Base-by-base conservation (phyloP, 768 basidiomycete species). In the Mycena leptocephala region DNA sequence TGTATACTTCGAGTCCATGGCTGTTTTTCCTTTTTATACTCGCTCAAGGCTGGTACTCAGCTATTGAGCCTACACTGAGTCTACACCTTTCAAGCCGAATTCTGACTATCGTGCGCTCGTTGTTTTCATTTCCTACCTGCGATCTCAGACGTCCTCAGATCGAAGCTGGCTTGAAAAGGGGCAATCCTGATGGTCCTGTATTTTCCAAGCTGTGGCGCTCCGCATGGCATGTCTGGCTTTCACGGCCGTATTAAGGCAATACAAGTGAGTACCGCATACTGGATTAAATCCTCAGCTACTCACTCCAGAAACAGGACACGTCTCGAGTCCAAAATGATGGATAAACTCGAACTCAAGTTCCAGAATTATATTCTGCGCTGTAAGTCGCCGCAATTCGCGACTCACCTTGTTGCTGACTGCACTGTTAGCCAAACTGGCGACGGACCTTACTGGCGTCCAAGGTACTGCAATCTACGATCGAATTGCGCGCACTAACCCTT, bases 381-480 rank as follows among this genome's bases (percentile, higher is more conserved):
- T 78, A 41, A 16, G 64, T 59, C 3, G 35, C 32, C 18, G 5
- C 18, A 5, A 30, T 43, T 53, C 64, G 4, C 5, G 32, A 39
- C 24, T 58, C 30, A 30, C 16, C 48, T 71, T 30, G 14, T 46
- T 39, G 18, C 53, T 63, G n/a, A 46, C 33, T 10, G 7, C 9
- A 7, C 46, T 35, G 18, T 24, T 22, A 78, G 77, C 65, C 26
- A 75, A 70, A 46, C 53, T 78, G 13, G 58, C 69, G 62, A 78
- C 73, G 28, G 70, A 75, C 18, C 67, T 78, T 1, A 70, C 77
- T 13, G 70, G 74, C 14, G 74, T 72, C 20, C 70, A 72, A 72
- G 70, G 71, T 74, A 41, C 5, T 32, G 13, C 18, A 5, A 16
- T 14, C 26, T 46, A 35, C 2, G 28, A 55, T 9, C 11, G 33